Percentiles rank a stretch among this genome's conserved stretches.
Evolutionary conservation across 805 yeast genomes (phyloP).

Genomic region (Clavispora fructus): DNA sequence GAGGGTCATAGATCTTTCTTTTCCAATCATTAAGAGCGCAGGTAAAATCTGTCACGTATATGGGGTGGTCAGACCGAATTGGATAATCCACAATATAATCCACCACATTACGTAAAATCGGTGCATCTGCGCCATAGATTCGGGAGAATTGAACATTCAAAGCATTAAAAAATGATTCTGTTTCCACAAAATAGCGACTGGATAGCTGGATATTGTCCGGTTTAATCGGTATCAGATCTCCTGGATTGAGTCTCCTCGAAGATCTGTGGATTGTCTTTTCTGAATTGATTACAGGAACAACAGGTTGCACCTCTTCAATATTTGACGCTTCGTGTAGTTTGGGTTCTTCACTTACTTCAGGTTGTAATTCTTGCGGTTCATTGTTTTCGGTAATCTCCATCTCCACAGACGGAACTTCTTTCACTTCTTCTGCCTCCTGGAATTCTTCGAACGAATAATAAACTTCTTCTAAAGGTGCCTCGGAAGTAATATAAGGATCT

Average conservation of each 20-base stretch:
- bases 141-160: constrained; percentile 15
- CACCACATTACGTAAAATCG: constrained; percentile 9
- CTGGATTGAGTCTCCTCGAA: constrained; percentile 28
- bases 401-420: not conserved
- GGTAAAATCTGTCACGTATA: constrained; percentile 19
- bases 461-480: constrained; percentile 44
- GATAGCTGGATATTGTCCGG: constrained; percentile 20
- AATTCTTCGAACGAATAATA: constrained; percentile 21
- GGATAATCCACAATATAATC: constrained; percentile 5
- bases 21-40: constrained; percentile 26
- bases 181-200: constrained; percentile 22
- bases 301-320: not conserved
- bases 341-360: not conserved
- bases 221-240: constrained; percentile 16
- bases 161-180: constrained; percentile 19
- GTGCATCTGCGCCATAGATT: constrained; percentile 1
- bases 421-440: not conserved
- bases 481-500: constrained; percentile 51
- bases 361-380: not conserved
- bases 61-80: not conserved
- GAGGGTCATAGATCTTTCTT: constrained; percentile 9
- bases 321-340: not conserved
- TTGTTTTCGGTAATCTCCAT: not conserved
- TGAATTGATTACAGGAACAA: not conserved
- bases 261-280: constrained; percentile 12